These are phyloP conservation scores for Pythium aquatile DNA, from an alignment of 352 stramenopile species.

Conservation along the genomic window DNA sequence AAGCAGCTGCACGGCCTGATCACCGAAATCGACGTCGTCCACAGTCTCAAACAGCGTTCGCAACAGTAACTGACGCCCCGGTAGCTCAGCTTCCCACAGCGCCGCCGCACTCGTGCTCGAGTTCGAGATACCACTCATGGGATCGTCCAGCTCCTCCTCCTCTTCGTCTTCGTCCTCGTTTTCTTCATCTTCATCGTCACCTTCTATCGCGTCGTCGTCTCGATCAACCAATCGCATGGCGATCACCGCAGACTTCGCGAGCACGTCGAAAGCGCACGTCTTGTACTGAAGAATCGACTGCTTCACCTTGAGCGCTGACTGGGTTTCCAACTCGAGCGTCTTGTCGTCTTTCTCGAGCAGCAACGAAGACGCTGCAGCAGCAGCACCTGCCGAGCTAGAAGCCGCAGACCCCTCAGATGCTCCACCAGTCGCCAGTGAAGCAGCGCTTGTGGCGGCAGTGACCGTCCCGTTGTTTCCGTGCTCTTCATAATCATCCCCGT, in stretches of 20 bases:
- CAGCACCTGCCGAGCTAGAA: neutral
- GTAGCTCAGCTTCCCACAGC: conserved; percentile 43
- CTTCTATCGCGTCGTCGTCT: conserved; percentile 17
- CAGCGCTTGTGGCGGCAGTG: neutral
- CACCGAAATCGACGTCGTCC: conserved; percentile 72
- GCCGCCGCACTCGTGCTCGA: neutral
- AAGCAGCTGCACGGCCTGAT: conserved; percentile 54
- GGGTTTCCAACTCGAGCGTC: conserved; percentile 67
- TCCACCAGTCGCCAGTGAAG: conserved; percentile 9
- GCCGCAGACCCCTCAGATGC: conserved; percentile 1
- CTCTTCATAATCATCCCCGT: conserved; percentile 72
- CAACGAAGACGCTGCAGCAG: conserved; percentile 30
- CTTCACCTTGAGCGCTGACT: conserved; percentile 66
- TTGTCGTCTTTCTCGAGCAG: conserved; percentile 87
- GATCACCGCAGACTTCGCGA: conserved; percentile 53
- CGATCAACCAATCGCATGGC: conserved; percentile 42
- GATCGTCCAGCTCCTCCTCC: conserved; percentile 12
- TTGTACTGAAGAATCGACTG: conserved; percentile 76
- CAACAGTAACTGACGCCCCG: conserved; percentile 52
- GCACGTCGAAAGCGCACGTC: conserved; percentile 66
- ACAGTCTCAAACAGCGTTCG: conserved; percentile 68
- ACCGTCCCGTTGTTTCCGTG: conserved; percentile 22
- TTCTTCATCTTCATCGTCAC: conserved; percentile 22
- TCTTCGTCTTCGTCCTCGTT: conserved; percentile 20
- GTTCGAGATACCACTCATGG: conserved; percentile 10